A percentile compares a stretch with the other conserved stretches of the same genome.
These are phyloP conservation scores for Aspergillus nidulans DNA, from an alignment of 495 filamentous ascomycete species.

Conservation along the genomic window DNA sequence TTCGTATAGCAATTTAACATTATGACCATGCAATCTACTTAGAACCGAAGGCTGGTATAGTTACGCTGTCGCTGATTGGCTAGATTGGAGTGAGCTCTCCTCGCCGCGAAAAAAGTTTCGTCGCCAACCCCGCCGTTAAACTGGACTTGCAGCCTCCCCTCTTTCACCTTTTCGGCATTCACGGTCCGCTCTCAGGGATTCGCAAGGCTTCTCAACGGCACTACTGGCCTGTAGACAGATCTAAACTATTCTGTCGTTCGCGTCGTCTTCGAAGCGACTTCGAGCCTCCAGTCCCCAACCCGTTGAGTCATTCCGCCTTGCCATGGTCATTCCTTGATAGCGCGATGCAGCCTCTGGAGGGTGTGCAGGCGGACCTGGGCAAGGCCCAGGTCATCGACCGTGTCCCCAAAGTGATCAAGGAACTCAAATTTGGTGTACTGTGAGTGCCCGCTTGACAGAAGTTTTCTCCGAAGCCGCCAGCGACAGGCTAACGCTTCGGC, in stretches of 20 bases:
- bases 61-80: conserved; percentile 16
- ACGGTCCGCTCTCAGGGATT: not conserved
- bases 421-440: conserved; percentile 91
- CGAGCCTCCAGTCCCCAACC: conserved; percentile 4
- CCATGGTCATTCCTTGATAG: conserved; percentile 40
- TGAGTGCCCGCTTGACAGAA: conserved; percentile 34
- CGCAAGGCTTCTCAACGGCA: not conserved
- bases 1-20: not conserved
- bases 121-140: conserved; percentile 26
- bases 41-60: not conserved
- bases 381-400: conserved; percentile 90
- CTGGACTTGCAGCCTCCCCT: conserved; percentile 21
- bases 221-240: not conserved
- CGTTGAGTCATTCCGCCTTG: conserved; percentile 32
- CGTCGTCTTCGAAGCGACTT: not conserved
- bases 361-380: conserved; percentile 49
- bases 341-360: conserved; percentile 47
- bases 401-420: conserved; percentile 83
- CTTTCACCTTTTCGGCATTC: conserved; percentile 1
- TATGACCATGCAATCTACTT: not conserved
- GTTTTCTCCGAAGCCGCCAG: conserved; percentile 10
- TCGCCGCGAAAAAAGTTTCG: conserved; percentile 23
- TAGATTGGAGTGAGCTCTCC: conserved; percentile 12
- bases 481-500: conserved; percentile 9
- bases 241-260: not conserved